Evolutionary conservation across 345 rosid species (phyloP).

Genomic region (Isatis tinctoria): DNA sequence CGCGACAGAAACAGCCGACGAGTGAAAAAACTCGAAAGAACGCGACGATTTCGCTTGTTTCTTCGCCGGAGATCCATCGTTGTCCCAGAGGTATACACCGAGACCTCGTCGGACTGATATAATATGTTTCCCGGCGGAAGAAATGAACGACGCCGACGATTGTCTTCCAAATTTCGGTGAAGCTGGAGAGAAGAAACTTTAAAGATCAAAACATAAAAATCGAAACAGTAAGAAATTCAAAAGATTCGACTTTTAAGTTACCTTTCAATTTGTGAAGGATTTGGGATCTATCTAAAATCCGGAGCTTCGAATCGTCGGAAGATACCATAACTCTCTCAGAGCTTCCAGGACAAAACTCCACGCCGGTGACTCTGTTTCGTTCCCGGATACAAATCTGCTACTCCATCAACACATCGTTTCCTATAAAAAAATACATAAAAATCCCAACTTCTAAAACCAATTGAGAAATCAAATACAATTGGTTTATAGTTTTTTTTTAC

Average conservation of each 20-base stretch:
- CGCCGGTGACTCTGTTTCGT: constrained; percentile 58
- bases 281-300: constrained; percentile 55
- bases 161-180: constrained; percentile 59
- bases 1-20: constrained; percentile 60
- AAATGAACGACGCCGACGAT: constrained; percentile 70
- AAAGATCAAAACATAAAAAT: neutral
- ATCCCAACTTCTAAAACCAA: neutral
- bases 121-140: constrained; percentile 63
- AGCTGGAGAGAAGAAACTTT: constrained; percentile 15
- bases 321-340: constrained; percentile 57
- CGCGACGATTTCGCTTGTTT: constrained; percentile 43
- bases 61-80: constrained; percentile 32
- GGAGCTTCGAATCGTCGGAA: constrained; percentile 72
- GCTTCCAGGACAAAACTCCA: constrained; percentile 57
- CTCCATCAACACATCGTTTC: constrained; percentile 43
- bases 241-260: constrained; percentile 2
- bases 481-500: neutral
- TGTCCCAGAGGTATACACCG: constrained; percentile 76
- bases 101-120: constrained; percentile 72
- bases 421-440: constrained; percentile 25
- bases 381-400: constrained; percentile 46
- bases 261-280: constrained; percentile 68
- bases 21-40: constrained; percentile 69
- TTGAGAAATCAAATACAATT: neutral
- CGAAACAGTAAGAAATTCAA: neutral